Evolutionary conservation across 106 monocot species (phyloP), one percentile per base, ranked within the genome.

Genomic region (Allium cepa): DNA sequence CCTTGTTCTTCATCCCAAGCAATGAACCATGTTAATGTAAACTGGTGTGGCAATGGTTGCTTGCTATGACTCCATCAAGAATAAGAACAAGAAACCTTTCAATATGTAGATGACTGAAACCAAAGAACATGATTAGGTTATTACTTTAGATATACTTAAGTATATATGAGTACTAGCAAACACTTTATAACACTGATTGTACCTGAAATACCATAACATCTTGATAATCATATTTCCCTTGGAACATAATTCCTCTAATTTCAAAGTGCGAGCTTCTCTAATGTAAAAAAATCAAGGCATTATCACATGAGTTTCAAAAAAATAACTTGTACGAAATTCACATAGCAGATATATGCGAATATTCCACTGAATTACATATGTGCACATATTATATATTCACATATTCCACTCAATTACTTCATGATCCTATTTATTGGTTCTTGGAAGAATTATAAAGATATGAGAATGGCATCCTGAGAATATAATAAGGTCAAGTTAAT

Each of bases 361-460:
- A 22, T 22, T 22, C 1, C 22, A 22, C 22, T 22, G 0, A 22
- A 22, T 22, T 22, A 22, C 22, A 22, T 22, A 22, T 22, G 22
- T 22, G 22, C 22, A 22, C 22, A 22, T 22, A 22, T 22, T 22
- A 22, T 1, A 22, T 22, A 22, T 22, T 22, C 1, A 22, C 58
- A 45, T 56, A 58, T 64, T 9, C 11, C 57, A 69, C 60, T 26
- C 47, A 57, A 71, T 77, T 66, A 66, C 26, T 68, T 47, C 73
- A 56, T 64, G 28, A 78, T 88, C 71, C 72, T 70, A 52, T 59
- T 81, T 65, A 93, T 81, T 64, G 93, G 83, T 46, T 93, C 93
- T 79, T 93, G 83, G 71, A 93, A 93, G 61, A 83, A 93, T 60
- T 93, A 83, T 15, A n/a, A n/a, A n/a, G n/a, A 93, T 51, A 93